These are phyloP conservation scores for Rhynchospora tenuis DNA, from an alignment of 176 grass and related monocot species.

Conservation along the genomic window DNA sequence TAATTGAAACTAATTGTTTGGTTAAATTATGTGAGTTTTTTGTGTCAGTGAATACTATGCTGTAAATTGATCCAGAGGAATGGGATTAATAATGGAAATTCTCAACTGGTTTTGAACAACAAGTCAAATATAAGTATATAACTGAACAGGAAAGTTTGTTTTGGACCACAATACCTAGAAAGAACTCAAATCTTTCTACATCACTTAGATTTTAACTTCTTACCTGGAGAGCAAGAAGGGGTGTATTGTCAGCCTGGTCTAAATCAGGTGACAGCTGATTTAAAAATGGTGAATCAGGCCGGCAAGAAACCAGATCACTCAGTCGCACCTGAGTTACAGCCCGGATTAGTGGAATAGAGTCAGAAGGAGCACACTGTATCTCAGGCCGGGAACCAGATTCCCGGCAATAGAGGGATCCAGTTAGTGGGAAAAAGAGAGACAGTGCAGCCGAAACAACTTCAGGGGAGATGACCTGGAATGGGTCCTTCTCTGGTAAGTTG, in stretches of 20 bases:
- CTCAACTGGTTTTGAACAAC: not conserved
- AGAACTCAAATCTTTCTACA: not conserved
- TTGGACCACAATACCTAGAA: not conserved
- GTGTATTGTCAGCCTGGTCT: not conserved
- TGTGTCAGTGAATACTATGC: not conserved
- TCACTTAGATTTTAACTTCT: not conserved
- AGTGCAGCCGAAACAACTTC: conserved; percentile 38
- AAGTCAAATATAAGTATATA: not conserved
- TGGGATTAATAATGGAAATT: not conserved
- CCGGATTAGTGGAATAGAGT: conserved; percentile 30
- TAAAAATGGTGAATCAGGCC: conserved; percentile 33
- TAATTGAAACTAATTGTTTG: not conserved
- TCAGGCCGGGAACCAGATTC: conserved; percentile 16
- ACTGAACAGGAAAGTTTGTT: not conserved
- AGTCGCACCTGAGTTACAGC: not conserved
- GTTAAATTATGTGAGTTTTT: not conserved
- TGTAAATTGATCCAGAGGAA: not conserved
- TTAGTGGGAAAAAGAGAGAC: conserved; percentile 35
- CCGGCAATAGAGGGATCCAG: conserved; percentile 23
- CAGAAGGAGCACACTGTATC: not conserved
- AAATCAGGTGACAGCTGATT: conserved; percentile 34
- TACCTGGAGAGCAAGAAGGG: conserved; percentile 44
- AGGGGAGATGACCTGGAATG: conserved; percentile 30
- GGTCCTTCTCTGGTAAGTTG: conserved; percentile 15
- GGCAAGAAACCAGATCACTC: conserved; percentile 28